phyloP scores from a whole-genome alignment of 306 rosid species.

The Psophocarpus tetragonolobus region DNA sequence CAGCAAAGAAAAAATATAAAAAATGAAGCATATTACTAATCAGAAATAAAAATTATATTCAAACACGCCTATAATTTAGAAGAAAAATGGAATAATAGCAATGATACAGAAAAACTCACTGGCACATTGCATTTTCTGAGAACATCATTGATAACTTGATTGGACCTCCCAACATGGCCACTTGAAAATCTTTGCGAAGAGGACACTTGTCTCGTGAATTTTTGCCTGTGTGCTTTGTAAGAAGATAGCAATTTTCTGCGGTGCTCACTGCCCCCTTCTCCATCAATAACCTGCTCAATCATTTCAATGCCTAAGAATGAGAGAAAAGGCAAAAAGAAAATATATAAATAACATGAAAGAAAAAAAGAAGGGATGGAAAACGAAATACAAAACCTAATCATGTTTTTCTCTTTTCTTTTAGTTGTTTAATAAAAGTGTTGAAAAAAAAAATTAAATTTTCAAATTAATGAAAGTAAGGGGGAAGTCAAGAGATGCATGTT shows the following conservation, averaged over 20 bases:
- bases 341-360: not conserved
- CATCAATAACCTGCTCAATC: slow-evolving; percentile 70
- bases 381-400: not conserved
- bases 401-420: not conserved
- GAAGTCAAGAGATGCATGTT: too few species aligned
- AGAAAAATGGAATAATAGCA: not conserved
- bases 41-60: not conserved
- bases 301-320: slow-evolving; percentile 8
- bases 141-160: slow-evolving; percentile 50
- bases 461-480: too few species aligned
- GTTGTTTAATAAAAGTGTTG: not conserved
- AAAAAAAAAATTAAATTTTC: too few species aligned
- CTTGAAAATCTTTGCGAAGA: slow-evolving; percentile 42
- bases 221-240: slow-evolving; percentile 76
- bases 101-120: slow-evolving; percentile 44
- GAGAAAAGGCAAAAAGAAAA: not conserved
- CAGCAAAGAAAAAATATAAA: not conserved
- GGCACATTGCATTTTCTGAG: slow-evolving; percentile 71
- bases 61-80: slow-evolving; percentile 13
- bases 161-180: slow-evolving; percentile 65
- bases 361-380: not conserved
- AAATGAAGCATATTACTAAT: not conserved
- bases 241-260: slow-evolving; percentile 79
- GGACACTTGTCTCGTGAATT: slow-evolving; percentile 47
- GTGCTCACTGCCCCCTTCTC: slow-evolving; percentile 76